A percentile compares a stretch with the other conserved stretches of the same genome.
Evolutionary conservation across 805 yeast genomes (phyloP).

Genomic region (Metschnikowia henanensis): DNA sequence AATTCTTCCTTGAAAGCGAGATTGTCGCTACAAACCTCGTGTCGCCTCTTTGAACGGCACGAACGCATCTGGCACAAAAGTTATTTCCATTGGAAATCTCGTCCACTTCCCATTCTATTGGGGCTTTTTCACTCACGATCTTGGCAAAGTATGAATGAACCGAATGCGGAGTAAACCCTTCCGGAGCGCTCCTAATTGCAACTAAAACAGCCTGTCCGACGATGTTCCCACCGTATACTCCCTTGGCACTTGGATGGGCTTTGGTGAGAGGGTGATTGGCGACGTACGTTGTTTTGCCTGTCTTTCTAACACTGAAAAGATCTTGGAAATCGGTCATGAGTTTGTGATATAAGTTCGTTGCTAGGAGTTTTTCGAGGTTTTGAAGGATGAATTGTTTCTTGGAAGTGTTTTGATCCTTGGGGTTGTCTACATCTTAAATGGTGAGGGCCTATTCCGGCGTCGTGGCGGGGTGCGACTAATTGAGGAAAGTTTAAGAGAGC

Average conservation of each 20-base stretch:
- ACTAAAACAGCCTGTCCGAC: slow-evolving; percentile 36
- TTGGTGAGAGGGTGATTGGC: slow-evolving; percentile 24
- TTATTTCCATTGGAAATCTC: slow-evolving; percentile 34
- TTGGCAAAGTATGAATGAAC: slow-evolving; percentile 41
- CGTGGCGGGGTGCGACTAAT: not conserved
- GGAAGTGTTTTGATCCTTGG: not conserved
- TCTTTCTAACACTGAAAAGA: slow-evolving; percentile 10
- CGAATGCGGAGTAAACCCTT: slow-evolving; percentile 41
- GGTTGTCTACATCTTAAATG: not conserved
- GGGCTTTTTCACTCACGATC: slow-evolving; percentile 32
- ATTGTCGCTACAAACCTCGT: slow-evolving; percentile 34
- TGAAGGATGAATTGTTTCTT: not conserved
- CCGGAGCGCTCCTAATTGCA: slow-evolving; percentile 33
- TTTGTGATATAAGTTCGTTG: too few species aligned
- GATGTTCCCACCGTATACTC: slow-evolving; percentile 44
- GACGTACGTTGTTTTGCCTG: slow-evolving; percentile 5
- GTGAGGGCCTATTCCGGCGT: too few species aligned
- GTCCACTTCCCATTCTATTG: slow-evolving; percentile 35
- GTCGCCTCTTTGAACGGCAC: slow-evolving; percentile 31
- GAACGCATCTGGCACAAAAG: slow-evolving; percentile 35
- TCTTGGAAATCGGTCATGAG: slow-evolving; percentile 14
- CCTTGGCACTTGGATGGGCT: slow-evolving; percentile 29
- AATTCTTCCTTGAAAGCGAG: slow-evolving; percentile 36
- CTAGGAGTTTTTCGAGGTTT: too few species aligned
- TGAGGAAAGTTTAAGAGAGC: slow-evolving; percentile 4